Evolutionary conservation across 23 red algal genomes (phyloP).

Genomic region (Agarophyton chilense): DNA sequence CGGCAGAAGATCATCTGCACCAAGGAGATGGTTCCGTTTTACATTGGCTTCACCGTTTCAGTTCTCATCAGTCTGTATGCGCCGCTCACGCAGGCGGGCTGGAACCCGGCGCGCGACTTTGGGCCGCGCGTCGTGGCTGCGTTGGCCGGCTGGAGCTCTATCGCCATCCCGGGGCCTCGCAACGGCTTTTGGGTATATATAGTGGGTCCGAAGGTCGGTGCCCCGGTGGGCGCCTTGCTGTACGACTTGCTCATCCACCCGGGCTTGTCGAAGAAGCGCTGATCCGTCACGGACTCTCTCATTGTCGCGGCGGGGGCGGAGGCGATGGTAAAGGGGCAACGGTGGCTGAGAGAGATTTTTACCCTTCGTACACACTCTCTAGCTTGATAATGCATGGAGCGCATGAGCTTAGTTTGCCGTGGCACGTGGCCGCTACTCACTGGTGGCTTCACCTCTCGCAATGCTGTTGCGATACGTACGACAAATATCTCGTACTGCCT

Average conservation of each 20-base stretch:
- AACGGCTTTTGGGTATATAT: constrained; percentile 88
- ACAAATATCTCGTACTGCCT: too few species aligned
- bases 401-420: too few species aligned
- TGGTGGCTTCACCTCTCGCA: too few species aligned
- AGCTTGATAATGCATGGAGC: too few species aligned
- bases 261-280: not conserved
- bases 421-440: too few species aligned
- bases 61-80: constrained; percentile 66
- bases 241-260: constrained; percentile 72
- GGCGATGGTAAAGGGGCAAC: too few species aligned
- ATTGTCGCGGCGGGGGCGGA: too few species aligned
- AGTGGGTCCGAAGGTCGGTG: constrained; percentile 72
- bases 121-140: constrained; percentile 75
- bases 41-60: constrained; percentile 81
- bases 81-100: constrained; percentile 70
- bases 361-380: too few species aligned
- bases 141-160: constrained; percentile 66
- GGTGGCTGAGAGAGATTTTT: too few species aligned
- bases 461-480: too few species aligned
- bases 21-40: constrained; percentile 81
- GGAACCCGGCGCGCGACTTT: constrained; percentile 88
- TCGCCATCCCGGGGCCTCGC: constrained; percentile 74
- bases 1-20: constrained; percentile 46
- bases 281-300: too few species aligned
- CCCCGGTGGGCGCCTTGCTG: constrained; percentile 68